These are phyloP conservation scores for Fragilariopsis cylindrus DNA, from an alignment of 108 stramenopile genomes.

Conservation along the genomic window DNA sequence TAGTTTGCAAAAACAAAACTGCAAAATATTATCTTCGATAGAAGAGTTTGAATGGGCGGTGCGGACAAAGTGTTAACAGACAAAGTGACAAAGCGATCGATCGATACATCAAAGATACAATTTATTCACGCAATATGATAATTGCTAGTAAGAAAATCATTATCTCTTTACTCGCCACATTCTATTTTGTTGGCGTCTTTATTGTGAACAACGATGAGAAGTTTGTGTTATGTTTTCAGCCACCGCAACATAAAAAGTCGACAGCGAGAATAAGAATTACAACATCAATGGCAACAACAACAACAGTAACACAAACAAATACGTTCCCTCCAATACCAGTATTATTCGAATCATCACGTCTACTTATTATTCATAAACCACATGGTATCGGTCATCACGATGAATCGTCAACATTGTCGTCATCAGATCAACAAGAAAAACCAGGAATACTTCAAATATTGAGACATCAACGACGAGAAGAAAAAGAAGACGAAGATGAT, in stretches of 20 bases:
- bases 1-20: no score
- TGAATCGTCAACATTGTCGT: not conserved
- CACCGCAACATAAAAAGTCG: not conserved
- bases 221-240: not conserved
- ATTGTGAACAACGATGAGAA: not conserved
- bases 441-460: slow-evolving; percentile 1
- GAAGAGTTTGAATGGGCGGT: no score
- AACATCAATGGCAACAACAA: not conserved
- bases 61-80: no score
- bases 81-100: no score
- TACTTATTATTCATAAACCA: slow-evolving; percentile 72
- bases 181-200: not conserved
- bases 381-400: slow-evolving; percentile 71
- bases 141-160: not conserved
- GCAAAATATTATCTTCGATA: no score
- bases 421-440: slow-evolving; percentile 1
- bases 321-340: slow-evolving; percentile 23
- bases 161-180: not conserved
- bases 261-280: not conserved
- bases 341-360: slow-evolving; percentile 60
- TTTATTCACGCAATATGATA: not conserved
- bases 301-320: not conserved
- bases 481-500: slow-evolving; percentile 16
- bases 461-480: not conserved
- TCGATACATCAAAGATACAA: not conserved